Base-by-base conservation (phyloP, 768 basidiomycete genomes). In the Lactifluus echinatus region DNA sequence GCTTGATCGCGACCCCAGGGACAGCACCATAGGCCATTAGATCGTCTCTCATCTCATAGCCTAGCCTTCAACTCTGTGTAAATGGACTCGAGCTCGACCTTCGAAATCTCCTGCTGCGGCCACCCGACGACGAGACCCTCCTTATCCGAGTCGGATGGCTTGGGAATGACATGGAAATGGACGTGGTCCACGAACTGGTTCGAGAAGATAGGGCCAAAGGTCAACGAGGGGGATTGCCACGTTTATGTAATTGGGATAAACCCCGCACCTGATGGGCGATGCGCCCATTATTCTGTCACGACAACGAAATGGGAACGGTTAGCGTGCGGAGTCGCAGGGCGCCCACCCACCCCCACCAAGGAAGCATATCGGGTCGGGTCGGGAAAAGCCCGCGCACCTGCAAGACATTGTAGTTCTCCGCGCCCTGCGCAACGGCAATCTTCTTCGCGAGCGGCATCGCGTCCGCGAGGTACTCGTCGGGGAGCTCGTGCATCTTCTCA, bases 141-240 rank as follows among this genome's bases (percentile, higher is more conserved):
- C 4, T 78, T 67, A 44, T 83, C 79, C 5, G 73, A 71, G 2
- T 67, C 76, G n/a, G 71, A 67, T 0, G 89, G 91, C 69, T 96
- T 97, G 3, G 94, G 93, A 60, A 97, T 94, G 64, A 97, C 78
- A 66, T 97, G 93, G 73, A 93, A 93, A 69, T 95, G 92, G 14
- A 93, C 91, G 65, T 95, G 93, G 53, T 84, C 80, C 26, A 95
- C 91, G 50, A 80, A 74, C 83, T 85, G n/a, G n/a, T 42, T 43
- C n/a, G n/a, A n/a, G n/a, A n/a, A n/a, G n/a, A 21, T 19, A 6
- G 3, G 24, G 12, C 17, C 3, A 5, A 31, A 5, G 31, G 4
- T 31, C 31, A 10, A 31, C 31, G 10, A 31, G 10, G 31, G 10
- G 31, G 10, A 5, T 10, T 5, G 31, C 31, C 7, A 11, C 19